Percentiles rank a stretch among this genome's conserved stretches.
phyloP scores from a whole-genome alignment of 148 eudicot species.

The Cornus controversa region DNA sequence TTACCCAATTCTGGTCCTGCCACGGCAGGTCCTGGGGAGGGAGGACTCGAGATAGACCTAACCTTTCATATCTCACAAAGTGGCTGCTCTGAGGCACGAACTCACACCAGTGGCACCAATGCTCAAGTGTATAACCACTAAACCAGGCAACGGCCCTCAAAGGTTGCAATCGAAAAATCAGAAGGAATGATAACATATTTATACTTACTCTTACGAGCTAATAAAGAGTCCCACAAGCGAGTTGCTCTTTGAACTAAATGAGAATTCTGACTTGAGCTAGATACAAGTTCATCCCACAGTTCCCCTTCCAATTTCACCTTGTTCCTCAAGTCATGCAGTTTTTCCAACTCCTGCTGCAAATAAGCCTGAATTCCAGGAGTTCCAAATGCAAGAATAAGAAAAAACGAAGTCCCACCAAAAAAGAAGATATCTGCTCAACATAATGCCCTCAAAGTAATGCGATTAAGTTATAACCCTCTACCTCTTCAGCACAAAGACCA shows the following conservation, averaged over 20 bases:
- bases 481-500: conserved; percentile 99
- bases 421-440: neutral
- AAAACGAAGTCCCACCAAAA: neutral
- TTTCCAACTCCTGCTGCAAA: conserved; percentile 97
- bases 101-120: too few relatives aligned
- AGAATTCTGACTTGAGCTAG: conserved; percentile 96
- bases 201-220: conserved; percentile 87
- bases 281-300: conserved; percentile 94
- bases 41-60: too few relatives aligned
- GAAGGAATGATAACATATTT: neutral
- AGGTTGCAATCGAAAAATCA: too few relatives aligned
- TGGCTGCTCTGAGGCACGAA: too few relatives aligned
- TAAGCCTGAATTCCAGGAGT: conserved; percentile 61
- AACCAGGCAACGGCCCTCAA: too few relatives aligned
- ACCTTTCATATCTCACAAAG: too few relatives aligned
- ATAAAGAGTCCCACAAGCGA: conserved; percentile 91
- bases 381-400: conserved; percentile 1
- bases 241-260: conserved; percentile 97
- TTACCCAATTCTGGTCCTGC: too few relatives aligned
- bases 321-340: conserved; percentile 87
- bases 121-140: too few relatives aligned
- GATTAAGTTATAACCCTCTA: conserved; percentile 18
- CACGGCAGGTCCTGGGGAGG: too few relatives aligned
- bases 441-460: conserved; percentile 8
- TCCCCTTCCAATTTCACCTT: conserved; percentile 97